Evolutionary conservation across 2,329 filamentous ascomycete genomes (phyloP), one percentile per base, ranked within the genome.

Genomic region (Exophiala spinifera): DNA sequence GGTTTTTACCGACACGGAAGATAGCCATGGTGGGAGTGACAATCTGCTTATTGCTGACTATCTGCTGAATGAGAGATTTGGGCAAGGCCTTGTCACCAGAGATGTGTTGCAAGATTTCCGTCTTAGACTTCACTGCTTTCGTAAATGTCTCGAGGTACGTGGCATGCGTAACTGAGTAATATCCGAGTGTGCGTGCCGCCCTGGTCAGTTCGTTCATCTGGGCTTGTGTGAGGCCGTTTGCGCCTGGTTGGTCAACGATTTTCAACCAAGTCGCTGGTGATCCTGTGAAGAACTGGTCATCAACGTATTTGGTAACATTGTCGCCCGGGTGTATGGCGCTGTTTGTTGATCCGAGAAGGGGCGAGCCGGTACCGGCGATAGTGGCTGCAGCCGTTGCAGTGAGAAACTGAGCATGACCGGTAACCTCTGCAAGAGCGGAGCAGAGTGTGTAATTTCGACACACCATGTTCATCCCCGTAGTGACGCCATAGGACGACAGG

Each of bases 401-500:
- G 19, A 39, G n/a, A 6, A 4, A 15, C n/a, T 39, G n/a, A 15
- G 36, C 36, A 19, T 4, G n/a, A 15, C 36, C 36, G 6, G n/a
- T 19, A 15, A 39, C n/a, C 6, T 19, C 19, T 19, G 19, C 19
- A 15, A 39, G 19, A 39, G 36, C 36, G n/a, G 36, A 39, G 36
- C 36, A 39, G 36, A 39, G 19, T 11, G 36, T 39, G 19, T 39
- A 39, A 19, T 39, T 39, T 15, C 19, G 4, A 11, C 36, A 25
- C 23, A 25, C 52, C 54, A 54, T 62, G 34, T 46, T 44, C 3
- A 63, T 21, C 1, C 33, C 58, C 5, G 63, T 65, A 10, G 64
- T 65, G 10, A 65, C 50, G 6, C 64, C 63, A 40, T 55, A 57
- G 1, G 34, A 50, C 3, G 61, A 54, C 2, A 65, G 47, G 6